These are phyloP conservation scores for Torulaspora maleeae DNA, from an alignment of 805 yeast species.

Conservation along the genomic window DNA sequence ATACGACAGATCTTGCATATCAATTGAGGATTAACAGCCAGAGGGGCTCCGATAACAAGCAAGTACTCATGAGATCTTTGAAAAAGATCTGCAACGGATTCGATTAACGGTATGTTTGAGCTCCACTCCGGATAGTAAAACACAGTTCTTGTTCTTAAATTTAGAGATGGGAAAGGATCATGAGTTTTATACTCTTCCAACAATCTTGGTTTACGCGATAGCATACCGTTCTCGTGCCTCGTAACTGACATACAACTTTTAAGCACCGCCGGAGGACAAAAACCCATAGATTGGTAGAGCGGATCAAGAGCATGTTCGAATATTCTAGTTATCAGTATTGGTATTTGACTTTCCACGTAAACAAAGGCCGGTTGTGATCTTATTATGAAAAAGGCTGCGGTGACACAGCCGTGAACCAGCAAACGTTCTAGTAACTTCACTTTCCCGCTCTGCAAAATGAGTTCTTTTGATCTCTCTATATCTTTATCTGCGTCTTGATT, in stretches of 20 bases:
- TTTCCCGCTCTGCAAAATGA: slow-evolving; percentile 35
- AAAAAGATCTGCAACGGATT: slow-evolving; percentile 43
- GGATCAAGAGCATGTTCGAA: slow-evolving; percentile 49
- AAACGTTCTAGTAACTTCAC: slow-evolving; percentile 48
- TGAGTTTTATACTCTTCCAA: slow-evolving; percentile 13
- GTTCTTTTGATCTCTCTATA: slow-evolving; percentile 12
- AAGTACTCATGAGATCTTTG: slow-evolving; percentile 47
- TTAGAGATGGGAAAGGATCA: slow-evolving; percentile 13
- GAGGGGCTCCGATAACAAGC: slow-evolving; percentile 49
- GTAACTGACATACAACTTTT: slow-evolving; percentile 8
- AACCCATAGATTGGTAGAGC: slow-evolving; percentile 26
- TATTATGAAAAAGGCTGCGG: slow-evolving; percentile 57
- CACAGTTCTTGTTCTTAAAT: slow-evolving; percentile 16
- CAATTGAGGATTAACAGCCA: slow-evolving; percentile 46
- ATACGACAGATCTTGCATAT: slow-evolving; percentile 59
- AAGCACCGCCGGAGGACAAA: neutral
- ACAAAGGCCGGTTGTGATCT: slow-evolving; percentile 59
- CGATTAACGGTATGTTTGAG: slow-evolving; percentile 37
- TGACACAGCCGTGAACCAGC: slow-evolving; percentile 55
- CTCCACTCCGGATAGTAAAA: slow-evolving; percentile 53
- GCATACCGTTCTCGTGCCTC: slow-evolving; percentile 16
- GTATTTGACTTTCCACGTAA: slow-evolving; percentile 46
- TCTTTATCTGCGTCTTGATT: neutral
- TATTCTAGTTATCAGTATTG: slow-evolving; percentile 46
- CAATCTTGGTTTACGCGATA: slow-evolving; percentile 21